A percentile compares a stretch with the other conserved stretches of the same genome.
Evolutionary conservation across 345 rosid species (phyloP).

Genomic region (Hibiscus trionum): DNA sequence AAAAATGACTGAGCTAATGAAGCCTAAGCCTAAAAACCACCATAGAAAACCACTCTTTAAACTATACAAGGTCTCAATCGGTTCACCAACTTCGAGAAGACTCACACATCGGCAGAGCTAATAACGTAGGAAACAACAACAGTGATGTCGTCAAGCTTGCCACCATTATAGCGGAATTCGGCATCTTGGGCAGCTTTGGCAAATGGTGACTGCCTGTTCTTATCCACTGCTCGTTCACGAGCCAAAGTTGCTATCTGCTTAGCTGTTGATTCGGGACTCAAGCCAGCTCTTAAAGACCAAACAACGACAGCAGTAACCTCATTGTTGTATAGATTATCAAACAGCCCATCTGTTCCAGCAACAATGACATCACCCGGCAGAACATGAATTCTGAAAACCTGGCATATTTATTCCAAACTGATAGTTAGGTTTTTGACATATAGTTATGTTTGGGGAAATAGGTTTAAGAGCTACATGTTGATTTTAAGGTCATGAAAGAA

Average conservation of each 20-base stretch:
- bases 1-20: neutral
- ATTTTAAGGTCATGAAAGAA: neutral
- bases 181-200: constrained; percentile 86
- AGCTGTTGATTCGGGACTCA: constrained; percentile 70
- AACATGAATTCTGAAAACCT: constrained; percentile 82
- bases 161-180: constrained; percentile 79
- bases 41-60: neutral
- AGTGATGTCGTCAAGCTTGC: constrained; percentile 94
- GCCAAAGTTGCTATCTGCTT: constrained; percentile 86
- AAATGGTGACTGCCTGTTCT: constrained; percentile 76
- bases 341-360: constrained; percentile 87
- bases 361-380: constrained; percentile 74
- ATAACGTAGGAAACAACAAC: constrained; percentile 78
- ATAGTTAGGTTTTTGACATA: neutral
- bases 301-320: constrained; percentile 77
- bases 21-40: neutral
- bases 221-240: constrained; percentile 65
- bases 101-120: constrained; percentile 4
- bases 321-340: constrained; percentile 78
- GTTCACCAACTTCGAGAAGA: neutral
- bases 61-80: neutral
- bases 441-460: neutral
- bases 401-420: constrained; percentile 4
- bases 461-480: neutral
- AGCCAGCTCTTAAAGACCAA: constrained; percentile 65